Evolutionary conservation across 495 filamentous ascomycete species (phyloP).

Genomic region (Delitschia confertaspora): DNA sequence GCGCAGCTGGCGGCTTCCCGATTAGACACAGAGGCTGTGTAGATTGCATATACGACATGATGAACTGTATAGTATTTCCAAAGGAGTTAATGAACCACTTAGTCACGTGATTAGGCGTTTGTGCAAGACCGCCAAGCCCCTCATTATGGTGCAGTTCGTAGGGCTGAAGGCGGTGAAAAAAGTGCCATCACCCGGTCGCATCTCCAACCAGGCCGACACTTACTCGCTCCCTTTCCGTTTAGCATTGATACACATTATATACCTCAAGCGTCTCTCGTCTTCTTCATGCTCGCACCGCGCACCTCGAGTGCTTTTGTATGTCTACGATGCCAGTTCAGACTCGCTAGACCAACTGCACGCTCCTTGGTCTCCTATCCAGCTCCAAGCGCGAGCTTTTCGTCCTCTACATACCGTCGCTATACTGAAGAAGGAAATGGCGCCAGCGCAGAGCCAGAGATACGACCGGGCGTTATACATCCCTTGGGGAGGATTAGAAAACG

Average conservation of each 20-base stretch:
- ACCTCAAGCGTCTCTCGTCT: neutral
- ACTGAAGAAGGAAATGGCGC: conserved; percentile 2
- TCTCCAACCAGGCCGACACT: neutral
- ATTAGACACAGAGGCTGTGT: neutral
- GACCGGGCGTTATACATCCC: neutral
- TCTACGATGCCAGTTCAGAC: conserved; percentile 21
- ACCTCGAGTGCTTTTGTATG: conserved; percentile 26
- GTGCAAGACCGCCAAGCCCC: neutral
- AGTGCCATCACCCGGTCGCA: conserved; percentile 2
- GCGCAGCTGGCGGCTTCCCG: conserved; percentile 34
- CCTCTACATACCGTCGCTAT: conserved; percentile 8
- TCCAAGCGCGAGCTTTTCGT: conserved; percentile 14
- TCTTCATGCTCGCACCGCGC: conserved; percentile 24
- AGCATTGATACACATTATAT: neutral
- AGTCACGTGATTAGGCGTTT: conserved; percentile 17
- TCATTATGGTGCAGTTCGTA: neutral
- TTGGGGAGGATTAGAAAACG: conserved; percentile 12
- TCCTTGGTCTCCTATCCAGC: neutral
- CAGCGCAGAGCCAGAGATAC: neutral
- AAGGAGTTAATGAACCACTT: neutral
- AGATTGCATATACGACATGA: neutral
- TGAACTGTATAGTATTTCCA: neutral
- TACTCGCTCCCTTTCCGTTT: neutral
- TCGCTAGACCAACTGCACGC: neutral
- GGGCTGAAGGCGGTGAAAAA: conserved; percentile 15